A percentile compares a stretch with the other conserved stretches of the same genome.
Conservation (phyloP, 768 basidiomycete species). For the Rhizopogon rudus region DNA sequence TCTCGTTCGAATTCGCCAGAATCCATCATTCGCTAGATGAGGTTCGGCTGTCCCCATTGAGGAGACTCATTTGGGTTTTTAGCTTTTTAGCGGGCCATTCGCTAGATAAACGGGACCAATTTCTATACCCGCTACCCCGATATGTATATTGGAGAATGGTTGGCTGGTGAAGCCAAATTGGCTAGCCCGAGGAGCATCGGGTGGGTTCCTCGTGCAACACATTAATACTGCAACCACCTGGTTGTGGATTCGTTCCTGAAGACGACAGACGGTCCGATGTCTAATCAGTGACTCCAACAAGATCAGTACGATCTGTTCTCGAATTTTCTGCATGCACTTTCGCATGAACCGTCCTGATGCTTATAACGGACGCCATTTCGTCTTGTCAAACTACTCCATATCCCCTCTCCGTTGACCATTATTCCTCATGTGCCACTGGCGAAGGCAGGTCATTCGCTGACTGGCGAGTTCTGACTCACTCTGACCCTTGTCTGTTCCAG, state of each 20-base stretch:
- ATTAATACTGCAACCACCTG: constrained; percentile 16
- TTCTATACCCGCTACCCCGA: constrained; percentile 12
- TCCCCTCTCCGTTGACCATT: constrained; percentile 17
- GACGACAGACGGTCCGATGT: constrained; percentile 16
- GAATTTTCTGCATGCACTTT: constrained; percentile 6
- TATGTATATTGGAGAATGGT: constrained; percentile 14
- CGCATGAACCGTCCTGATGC: constrained; percentile 6
- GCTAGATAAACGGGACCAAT: constrained; percentile 13
- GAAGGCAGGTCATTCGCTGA: constrained; percentile 46
- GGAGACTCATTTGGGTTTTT: constrained; percentile 31
- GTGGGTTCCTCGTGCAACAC: constrained; percentile 20
- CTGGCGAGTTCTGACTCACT: constrained; percentile 11
- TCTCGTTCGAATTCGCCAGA: constrained; percentile 15
- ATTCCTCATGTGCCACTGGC: constrained; percentile 61
- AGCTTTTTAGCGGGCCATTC: constrained; percentile 25
- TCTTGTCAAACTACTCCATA: not conserved
- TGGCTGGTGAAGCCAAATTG: constrained; percentile 20
- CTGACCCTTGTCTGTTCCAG: constrained; percentile 29
- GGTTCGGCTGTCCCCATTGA: constrained; percentile 16
- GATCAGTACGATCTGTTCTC: constrained; percentile 21
- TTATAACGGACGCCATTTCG: constrained; percentile 19
- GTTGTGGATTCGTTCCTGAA: constrained; percentile 16
- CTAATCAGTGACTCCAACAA: constrained; percentile 18
- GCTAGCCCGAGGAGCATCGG: constrained; percentile 27
- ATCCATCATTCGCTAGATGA: constrained; percentile 11